A percentile compares a stretch with the other conserved stretches of the same genome.
Conservation (phyloP, 1,284 basidiomycete species). For the Malassezia pachydermatis region DNA sequence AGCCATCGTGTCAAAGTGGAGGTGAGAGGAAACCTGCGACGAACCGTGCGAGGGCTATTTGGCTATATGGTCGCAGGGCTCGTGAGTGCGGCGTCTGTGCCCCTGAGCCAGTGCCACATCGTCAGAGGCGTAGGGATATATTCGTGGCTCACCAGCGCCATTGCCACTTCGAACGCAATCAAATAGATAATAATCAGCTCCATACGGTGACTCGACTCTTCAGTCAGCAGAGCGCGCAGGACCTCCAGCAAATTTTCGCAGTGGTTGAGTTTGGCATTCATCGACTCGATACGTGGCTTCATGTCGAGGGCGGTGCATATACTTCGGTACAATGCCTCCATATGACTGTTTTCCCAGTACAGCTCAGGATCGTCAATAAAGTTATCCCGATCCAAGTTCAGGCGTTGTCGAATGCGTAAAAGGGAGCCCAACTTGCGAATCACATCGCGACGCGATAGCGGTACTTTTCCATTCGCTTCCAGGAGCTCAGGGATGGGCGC, state of each 20-base stretch:
- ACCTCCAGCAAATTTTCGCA: slow-evolving; percentile 40
- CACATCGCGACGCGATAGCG: slow-evolving; percentile 34
- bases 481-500: slow-evolving; percentile 30
- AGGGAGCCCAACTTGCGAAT: slow-evolving; percentile 44
- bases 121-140: slow-evolving; percentile 27
- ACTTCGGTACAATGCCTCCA: slow-evolving; percentile 40
- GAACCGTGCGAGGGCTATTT: too few relatives aligned
- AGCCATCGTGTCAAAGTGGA: too few relatives aligned
- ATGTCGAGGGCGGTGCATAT: slow-evolving; percentile 42
- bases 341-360: slow-evolving; percentile 42
- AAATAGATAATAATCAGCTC: slow-evolving; percentile 41
- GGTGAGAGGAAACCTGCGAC: too few relatives aligned
- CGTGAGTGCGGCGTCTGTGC: not conserved
- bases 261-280: slow-evolving; percentile 45
- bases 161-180: slow-evolving; percentile 35
- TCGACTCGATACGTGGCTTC: slow-evolving; percentile 31
- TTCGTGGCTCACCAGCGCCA: slow-evolving; percentile 34
- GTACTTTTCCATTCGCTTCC: slow-evolving; percentile 32
- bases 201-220: slow-evolving; percentile 41
- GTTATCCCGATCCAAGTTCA: slow-evolving; percentile 40
- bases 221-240: slow-evolving; percentile 42
- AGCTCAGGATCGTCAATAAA: slow-evolving; percentile 46
- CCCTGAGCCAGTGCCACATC: too few relatives aligned
- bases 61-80: too few relatives aligned
- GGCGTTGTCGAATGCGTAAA: slow-evolving; percentile 32